These are phyloP conservation scores for Umbelopsis sp. DNA, from an alignment of 371 early-diverging fungal species.

Conservation along the genomic window DNA sequence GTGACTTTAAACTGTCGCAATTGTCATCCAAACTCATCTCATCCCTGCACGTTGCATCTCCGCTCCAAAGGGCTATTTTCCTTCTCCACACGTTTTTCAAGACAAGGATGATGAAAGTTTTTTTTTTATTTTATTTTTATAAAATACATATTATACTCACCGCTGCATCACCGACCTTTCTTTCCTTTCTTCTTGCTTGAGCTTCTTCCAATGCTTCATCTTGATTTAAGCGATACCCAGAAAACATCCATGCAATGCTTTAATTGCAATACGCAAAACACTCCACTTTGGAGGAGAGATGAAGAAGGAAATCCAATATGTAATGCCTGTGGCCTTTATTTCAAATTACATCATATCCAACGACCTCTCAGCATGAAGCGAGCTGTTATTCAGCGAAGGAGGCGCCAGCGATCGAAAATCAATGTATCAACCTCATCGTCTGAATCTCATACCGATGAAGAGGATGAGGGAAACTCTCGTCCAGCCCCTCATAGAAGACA, in stretches of 20 bases:
- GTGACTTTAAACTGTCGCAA: conserved; percentile 5
- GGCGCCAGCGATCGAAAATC: conserved; percentile 41
- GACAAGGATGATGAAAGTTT: neutral
- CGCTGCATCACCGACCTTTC: neutral
- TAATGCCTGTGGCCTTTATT: conserved; percentile 89
- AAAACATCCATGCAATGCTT: conserved; percentile 48
- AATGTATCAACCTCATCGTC: conserved; percentile 4
- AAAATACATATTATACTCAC: neutral
- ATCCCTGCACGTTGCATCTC: conserved; percentile 6
- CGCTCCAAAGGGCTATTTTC: conserved; percentile 9
- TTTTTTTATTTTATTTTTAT: neutral
- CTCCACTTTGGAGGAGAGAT: conserved; percentile 91
- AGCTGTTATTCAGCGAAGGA: conserved; percentile 81
- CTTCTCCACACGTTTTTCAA: conserved; percentile 12
- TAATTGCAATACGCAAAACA: conserved; percentile 81
- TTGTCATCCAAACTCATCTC: conserved; percentile 11
- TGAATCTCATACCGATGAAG: conserved; percentile 13
- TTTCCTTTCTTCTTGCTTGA: neutral
- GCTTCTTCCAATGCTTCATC: conserved; percentile 11
- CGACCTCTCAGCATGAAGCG: conserved; percentile 81
- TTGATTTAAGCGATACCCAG: conserved; percentile 3
- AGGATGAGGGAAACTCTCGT: neutral
- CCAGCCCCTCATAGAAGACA: neutral
- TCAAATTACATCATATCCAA: conserved; percentile 77
- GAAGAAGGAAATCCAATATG: conserved; percentile 77